A percentile compares a stretch with the other conserved stretches of the same genome.
Conservation (phyloP, 768 basidiomycete species). For the Suillus discolor region DNA sequence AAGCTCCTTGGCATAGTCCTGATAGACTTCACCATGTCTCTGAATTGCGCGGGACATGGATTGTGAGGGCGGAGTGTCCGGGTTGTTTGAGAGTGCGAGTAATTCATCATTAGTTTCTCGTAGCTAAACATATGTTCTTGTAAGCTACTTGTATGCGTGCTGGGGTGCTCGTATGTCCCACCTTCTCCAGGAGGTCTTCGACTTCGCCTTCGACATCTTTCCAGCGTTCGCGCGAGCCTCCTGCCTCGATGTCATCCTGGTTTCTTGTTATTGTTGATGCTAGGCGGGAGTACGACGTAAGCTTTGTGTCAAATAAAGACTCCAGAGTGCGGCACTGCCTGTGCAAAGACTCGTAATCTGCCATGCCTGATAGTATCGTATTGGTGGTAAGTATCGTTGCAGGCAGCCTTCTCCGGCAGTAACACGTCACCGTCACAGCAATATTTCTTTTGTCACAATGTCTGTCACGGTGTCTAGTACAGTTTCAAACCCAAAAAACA, state of each 20-base stretch:
- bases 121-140: conserved; percentile 50
- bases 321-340: conserved; percentile 93
- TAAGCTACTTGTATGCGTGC: conserved; percentile 4
- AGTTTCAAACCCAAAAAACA: too few relatives aligned
- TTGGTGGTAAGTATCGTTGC: background rate
- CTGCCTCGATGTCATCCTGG: conserved; percentile 64
- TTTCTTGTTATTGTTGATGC: conserved; percentile 65
- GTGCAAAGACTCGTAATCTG: conserved; percentile 86
- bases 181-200: conserved; percentile 86
- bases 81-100: conserved; percentile 61
- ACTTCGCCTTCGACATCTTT: conserved; percentile 84
- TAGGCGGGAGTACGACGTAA: conserved; percentile 88
- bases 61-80: conserved; percentile 72
- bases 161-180: conserved; percentile 25
- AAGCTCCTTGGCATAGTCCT: conserved; percentile 86
- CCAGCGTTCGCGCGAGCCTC: conserved; percentile 73
- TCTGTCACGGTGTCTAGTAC: background rate
- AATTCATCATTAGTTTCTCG: conserved; percentile 87
- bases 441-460: background rate
- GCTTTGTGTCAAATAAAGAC: conserved; percentile 87
- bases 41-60: conserved; percentile 90
- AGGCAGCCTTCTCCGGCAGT: background rate
- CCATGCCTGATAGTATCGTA: conserved; percentile 44
- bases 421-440: background rate
- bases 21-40: conserved; percentile 86